Percentiles rank a stretch among this genome's conserved stretches.
These are phyloP conservation scores for Pseudopithomyces chartarum DNA, from an alignment of 2,329 filamentous ascomycete genomes.

Conservation along the genomic window DNA sequence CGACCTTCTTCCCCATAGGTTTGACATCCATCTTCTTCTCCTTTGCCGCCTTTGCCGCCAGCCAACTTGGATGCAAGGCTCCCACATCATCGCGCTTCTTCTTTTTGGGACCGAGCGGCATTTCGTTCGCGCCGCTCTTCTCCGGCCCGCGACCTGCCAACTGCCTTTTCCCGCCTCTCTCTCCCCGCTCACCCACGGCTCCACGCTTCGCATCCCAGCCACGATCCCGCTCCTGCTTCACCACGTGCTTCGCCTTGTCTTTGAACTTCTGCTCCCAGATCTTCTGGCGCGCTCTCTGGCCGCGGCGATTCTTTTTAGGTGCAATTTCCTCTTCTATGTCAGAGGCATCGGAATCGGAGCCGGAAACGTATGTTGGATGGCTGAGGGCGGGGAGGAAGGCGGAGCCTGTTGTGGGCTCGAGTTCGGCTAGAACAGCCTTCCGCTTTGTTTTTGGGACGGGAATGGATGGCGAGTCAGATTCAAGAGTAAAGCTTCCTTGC, in stretches of 20 bases:
- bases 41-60: constrained; percentile 65
- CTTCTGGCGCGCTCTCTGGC: constrained; percentile 76
- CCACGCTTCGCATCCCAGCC: constrained; percentile 66
- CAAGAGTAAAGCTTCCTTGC: constrained; percentile 20
- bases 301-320: constrained; percentile 73
- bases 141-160: constrained; percentile 28
- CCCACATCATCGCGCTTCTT: constrained; percentile 55
- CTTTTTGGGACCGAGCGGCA: constrained; percentile 29
- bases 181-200: constrained; percentile 48
- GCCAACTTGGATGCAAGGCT: constrained; percentile 68
- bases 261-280: constrained; percentile 84
- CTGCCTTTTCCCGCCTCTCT: constrained; percentile 26
- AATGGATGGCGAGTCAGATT: constrained; percentile 18
- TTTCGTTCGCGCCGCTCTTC: constrained; percentile 38
- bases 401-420: constrained; percentile 45
- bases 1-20: constrained; percentile 67
- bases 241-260: constrained; percentile 68
- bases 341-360: constrained; percentile 74
- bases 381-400: constrained; percentile 76
- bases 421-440: constrained; percentile 40
- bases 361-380: constrained; percentile 77
- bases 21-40: constrained; percentile 54
- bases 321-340: constrained; percentile 56
- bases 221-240: constrained; percentile 54
- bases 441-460: constrained; percentile 23